phyloP scores from a whole-genome alignment of 192 early-diverging fungal genomes.

The Endogone sp. region DNA sequence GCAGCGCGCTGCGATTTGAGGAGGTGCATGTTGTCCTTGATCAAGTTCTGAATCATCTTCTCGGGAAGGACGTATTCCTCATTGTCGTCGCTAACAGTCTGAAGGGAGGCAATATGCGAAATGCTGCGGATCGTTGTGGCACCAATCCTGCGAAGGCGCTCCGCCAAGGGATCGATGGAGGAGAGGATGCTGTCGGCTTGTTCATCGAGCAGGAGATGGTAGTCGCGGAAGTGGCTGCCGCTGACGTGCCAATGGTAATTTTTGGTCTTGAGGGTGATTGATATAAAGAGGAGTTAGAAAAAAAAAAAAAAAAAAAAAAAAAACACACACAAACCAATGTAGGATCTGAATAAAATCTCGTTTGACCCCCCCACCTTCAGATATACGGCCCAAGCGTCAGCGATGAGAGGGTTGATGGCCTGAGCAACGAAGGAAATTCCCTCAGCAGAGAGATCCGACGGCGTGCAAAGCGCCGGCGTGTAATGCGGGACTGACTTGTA shows the following conservation, averaged over 20 bases:
- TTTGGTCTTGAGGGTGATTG: conserved; percentile 10
- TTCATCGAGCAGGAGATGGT: conserved; percentile 10
- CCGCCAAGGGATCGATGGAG: conserved; percentile 8
- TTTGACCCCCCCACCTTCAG: no score
- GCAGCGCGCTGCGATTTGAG: conserved; percentile 7
- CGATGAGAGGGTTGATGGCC: conserved; percentile 7
- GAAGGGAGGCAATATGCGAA: conserved; percentile 7
- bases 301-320: no score
- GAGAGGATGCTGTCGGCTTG: conserved; percentile 1
- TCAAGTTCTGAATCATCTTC: conserved; percentile 8
- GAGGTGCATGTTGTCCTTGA: conserved; percentile 7
- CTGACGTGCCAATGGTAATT: conserved; percentile 13
- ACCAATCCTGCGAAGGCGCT: conserved; percentile 14
- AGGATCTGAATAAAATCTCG: no score
- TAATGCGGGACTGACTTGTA: no score
- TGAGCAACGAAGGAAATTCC: background rate
- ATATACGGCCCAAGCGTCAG: conserved; percentile 8
- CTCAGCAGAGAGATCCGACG: conserved; percentile 4
- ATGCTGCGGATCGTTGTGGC: conserved; percentile 7
- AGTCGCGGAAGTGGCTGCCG: conserved; percentile 13
- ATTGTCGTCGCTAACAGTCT: conserved; percentile 11
- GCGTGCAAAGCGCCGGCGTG: no score
- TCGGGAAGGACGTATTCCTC: conserved; percentile 10
- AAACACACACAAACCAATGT: no score
- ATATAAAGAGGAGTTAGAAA: no score